Evolutionary conservation across 805 yeast species (phyloP).

Genomic region (Metschnikowia continentalis): DNA sequence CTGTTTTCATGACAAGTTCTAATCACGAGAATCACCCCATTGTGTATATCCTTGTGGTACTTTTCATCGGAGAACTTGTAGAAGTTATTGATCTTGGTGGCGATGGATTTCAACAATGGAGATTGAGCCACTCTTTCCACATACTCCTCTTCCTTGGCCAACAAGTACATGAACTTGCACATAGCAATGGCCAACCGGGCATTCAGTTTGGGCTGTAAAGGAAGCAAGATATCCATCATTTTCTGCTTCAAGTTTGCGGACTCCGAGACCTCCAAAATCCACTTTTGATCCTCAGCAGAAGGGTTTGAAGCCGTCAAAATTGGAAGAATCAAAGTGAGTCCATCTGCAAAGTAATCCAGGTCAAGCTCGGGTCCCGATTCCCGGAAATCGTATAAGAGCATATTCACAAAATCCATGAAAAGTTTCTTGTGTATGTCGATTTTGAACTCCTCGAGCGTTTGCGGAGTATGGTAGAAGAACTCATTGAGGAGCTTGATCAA

Average conservation of each 20-base stretch:
- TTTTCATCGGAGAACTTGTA: conserved; percentile 22
- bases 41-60: conserved; percentile 9
- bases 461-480: conserved; percentile 4
- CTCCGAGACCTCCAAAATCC: conserved; percentile 15
- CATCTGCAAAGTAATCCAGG: conserved; percentile 56
- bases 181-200: conserved; percentile 28
- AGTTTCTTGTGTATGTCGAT: not conserved
- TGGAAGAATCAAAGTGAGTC: conserved; percentile 52
- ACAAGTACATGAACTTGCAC: conserved; percentile 52
- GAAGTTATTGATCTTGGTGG: conserved; percentile 36
- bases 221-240: conserved; percentile 44
- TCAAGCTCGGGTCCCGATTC: conserved; percentile 23
- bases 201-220: conserved; percentile 23
- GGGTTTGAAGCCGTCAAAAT: conserved; percentile 44
- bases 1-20: conserved; percentile 69
- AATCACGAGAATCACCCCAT: conserved; percentile 47
- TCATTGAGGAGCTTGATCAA: conserved; percentile 7
- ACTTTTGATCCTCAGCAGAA: conserved; percentile 6
- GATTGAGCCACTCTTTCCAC: conserved; percentile 44
- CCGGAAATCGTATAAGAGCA: conserved; percentile 24
- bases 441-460: not conserved
- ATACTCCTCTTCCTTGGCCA: conserved; percentile 41
- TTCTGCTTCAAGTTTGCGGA: conserved; percentile 19
- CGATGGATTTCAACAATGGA: conserved; percentile 43
- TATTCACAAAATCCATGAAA: conserved; percentile 18